A percentile compares a stretch with the other conserved stretches of the same genome.
These are phyloP conservation scores for Symbiodinium natans DNA, from an alignment of 73 alveolate species.

Conservation along the genomic window DNA sequence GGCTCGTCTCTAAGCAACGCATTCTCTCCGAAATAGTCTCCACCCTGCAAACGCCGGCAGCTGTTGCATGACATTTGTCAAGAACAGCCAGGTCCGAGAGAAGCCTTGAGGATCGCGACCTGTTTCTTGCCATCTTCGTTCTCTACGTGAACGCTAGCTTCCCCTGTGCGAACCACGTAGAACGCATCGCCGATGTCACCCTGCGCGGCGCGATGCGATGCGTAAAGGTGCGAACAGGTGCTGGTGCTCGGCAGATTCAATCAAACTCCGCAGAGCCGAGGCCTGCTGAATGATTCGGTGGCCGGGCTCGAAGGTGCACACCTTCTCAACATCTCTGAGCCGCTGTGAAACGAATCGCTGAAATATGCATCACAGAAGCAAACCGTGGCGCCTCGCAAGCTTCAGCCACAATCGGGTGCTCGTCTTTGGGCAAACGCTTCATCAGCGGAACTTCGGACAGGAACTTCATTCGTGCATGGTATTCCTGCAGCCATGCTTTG, in stretches of 20 bases:
- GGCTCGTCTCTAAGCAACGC: conserved; percentile 96
- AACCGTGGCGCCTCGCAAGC: conserved; percentile 38
- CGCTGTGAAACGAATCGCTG: background rate
- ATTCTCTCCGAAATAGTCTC: conserved; percentile 96
- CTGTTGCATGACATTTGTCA: background rate
- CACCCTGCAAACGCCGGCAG: conserved; percentile 91
- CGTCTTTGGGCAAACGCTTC: conserved; percentile 80
- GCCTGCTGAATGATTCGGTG: background rate
- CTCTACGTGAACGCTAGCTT: conserved; percentile 46
- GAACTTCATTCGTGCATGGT: conserved; percentile 72
- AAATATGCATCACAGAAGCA: background rate
- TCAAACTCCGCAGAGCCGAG: background rate
- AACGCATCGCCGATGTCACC: conserved; percentile 62
- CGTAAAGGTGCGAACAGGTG: too few species aligned
- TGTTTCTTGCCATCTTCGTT: conserved; percentile 47
- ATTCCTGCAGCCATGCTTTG: conserved; percentile 2
- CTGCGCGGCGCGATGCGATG: too few species aligned
- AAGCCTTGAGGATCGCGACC: background rate
- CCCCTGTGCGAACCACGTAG: conserved; percentile 79
- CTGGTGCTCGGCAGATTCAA: too few species aligned
- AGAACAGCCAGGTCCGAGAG: background rate
- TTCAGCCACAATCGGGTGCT: conserved; percentile 84
- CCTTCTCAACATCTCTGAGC: background rate
- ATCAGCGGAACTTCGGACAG: conserved; percentile 43
- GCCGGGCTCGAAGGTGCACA: background rate